A percentile compares a stretch with the other conserved stretches of the same genome.
Evolutionary conservation across 1,284 basidiomycete species (phyloP).

Genomic region (Cryptococcus jaspeensis): DNA sequence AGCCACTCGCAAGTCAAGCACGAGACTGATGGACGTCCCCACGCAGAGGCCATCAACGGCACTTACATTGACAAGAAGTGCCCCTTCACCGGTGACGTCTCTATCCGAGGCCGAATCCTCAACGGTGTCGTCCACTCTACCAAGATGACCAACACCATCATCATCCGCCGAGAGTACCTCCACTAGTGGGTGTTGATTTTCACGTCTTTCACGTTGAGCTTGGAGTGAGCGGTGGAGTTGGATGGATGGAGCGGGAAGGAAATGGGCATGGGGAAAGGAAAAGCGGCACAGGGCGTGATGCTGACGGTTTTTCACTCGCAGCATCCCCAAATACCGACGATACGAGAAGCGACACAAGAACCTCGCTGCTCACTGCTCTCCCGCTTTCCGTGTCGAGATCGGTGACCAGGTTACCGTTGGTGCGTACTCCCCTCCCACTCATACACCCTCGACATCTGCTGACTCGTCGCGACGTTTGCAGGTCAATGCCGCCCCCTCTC

Average conservation of each 20-base stretch:
- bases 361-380: conserved; percentile 93
- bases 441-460: not conserved
- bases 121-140: conserved; percentile 93
- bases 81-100: conserved; percentile 92
- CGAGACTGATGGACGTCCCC: conserved; percentile 49
- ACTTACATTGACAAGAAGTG: conserved; percentile 99
- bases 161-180: conserved; percentile 97
- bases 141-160: conserved; percentile 99
- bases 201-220: not conserved
- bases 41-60: conserved; percentile 87
- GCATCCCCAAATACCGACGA: conserved; percentile 97
- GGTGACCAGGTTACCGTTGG: conserved; percentile 94
- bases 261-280: not conserved
- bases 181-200: conserved; percentile 60
- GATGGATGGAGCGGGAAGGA: not conserved
- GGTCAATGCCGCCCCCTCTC: conserved; percentile 98
- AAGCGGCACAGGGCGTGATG: not conserved
- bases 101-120: conserved; percentile 98
- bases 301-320: conserved; percentile 8
- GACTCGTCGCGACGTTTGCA: conserved; percentile 3
- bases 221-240: not conserved
- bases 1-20: too few relatives aligned
- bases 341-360: conserved; percentile 99
- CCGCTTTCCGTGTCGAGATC: conserved; percentile 93
- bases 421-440: conserved; percentile 6